Conservation (phyloP, 352 stramenopile species). For the Pythium scleroteichum region DNA sequence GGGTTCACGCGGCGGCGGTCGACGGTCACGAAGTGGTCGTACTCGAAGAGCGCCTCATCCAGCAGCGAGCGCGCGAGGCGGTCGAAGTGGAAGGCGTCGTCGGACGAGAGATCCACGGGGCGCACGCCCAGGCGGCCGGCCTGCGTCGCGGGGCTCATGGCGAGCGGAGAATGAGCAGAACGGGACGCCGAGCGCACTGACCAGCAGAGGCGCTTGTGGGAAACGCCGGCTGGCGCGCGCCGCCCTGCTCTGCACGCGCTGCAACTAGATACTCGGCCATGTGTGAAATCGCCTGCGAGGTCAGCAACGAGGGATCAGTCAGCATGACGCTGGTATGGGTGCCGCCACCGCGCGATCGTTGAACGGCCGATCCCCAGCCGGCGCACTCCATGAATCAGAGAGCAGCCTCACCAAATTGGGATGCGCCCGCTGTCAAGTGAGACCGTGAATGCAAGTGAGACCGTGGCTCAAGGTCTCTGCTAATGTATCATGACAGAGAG, state of each 20-base stretch:
- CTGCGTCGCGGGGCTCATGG: constrained; percentile 9
- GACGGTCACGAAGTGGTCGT: constrained; percentile 23
- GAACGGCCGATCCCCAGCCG: no score
- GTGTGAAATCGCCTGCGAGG: constrained; percentile 1
- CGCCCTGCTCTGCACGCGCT: neutral
- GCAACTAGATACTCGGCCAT: neutral
- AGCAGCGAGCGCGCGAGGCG: constrained; percentile 25
- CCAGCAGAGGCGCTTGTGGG: no score
- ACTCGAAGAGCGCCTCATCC: constrained; percentile 24
- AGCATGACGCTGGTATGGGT: no score
- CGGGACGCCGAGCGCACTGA: neutral
- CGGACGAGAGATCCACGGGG: constrained; percentile 17
- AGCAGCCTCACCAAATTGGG: no score
- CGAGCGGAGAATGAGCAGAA: neutral
- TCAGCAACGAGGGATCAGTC: neutral
- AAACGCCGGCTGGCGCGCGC: no score
- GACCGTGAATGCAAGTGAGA: no score
- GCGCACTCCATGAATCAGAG: no score
- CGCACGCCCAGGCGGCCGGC: neutral
- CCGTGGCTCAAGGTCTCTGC: no score
- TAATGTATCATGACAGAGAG: no score
- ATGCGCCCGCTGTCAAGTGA: no score
- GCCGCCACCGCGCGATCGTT: no score
- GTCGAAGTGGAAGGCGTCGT: constrained; percentile 25
- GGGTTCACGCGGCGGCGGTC: constrained; percentile 23